Evolutionary conservation across 1,139 yeast genomes (phyloP).

Genomic region (Barnettozyma hawaiiensis): DNA sequence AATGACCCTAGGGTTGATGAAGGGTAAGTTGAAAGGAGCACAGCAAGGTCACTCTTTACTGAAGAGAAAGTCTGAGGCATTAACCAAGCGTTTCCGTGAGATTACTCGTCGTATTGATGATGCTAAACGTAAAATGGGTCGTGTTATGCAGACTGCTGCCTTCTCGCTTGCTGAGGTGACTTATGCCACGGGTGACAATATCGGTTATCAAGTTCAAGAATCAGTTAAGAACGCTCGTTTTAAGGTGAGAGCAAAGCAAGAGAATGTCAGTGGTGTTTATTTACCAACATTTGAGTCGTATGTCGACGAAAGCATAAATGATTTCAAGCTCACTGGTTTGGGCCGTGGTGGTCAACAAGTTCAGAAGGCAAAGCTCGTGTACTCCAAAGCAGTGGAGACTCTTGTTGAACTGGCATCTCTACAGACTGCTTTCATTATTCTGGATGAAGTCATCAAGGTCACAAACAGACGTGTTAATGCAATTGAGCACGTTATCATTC

Average conservation of each 20-base stretch:
- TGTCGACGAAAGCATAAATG: conserved; percentile 80
- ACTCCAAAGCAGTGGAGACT: conserved; percentile 93
- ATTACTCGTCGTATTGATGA: conserved; percentile 92
- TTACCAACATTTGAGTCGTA: conserved; percentile 88
- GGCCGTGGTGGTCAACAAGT: conserved; percentile 99
- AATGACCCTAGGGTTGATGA: conserved; percentile 95
- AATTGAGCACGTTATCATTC: conserved; percentile 95
- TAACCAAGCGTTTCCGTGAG: conserved; percentile 93
- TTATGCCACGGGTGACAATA: conserved; percentile 94
- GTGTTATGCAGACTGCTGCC: conserved; percentile 98
- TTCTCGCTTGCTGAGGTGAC: conserved; percentile 95
- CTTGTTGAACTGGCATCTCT: conserved; percentile 91
- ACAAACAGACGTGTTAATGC: conserved; percentile 98
- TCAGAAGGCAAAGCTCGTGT: conserved; percentile 87
- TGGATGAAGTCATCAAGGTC: conserved; percentile 96
- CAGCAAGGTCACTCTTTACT: conserved; percentile 91
- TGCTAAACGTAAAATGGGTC: conserved; percentile 93
- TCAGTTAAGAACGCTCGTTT: conserved; percentile 87
- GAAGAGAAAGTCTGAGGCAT: conserved; percentile 94
- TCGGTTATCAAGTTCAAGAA: conserved; percentile 93
- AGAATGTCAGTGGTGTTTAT: conserved; percentile 92
- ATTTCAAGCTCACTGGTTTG: conserved; percentile 91
- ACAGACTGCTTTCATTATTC: conserved; percentile 91
- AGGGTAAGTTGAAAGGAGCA: conserved; percentile 93
- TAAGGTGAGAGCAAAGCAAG: conserved; percentile 87